Conservation (phyloP, 352 stramenopile genomes). For the Phytophthora podocarpi region DNA sequence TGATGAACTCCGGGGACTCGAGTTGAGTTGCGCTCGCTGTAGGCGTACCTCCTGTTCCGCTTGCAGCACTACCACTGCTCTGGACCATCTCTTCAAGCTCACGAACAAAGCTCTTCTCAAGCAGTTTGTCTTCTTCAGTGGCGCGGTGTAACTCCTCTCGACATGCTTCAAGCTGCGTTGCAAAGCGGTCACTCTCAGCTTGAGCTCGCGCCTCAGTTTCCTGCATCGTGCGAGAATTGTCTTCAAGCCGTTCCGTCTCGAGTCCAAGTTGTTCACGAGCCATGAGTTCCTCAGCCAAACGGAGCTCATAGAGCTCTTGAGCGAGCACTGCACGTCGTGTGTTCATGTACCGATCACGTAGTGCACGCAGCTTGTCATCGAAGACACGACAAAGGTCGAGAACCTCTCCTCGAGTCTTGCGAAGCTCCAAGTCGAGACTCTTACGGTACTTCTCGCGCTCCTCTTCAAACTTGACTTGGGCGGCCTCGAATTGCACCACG, state of each 20-base stretch:
- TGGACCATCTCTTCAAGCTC: conserved; percentile 79
- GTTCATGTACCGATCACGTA: conserved; percentile 64
- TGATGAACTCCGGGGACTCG: conserved; percentile 64
- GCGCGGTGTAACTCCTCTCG: conserved; percentile 71
- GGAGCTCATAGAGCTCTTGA: conserved; percentile 77
- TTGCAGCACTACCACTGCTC: conserved; percentile 14
- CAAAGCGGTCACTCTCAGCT: conserved; percentile 57
- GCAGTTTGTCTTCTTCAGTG: conserved; percentile 70
- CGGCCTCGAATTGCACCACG: conserved; percentile 62
- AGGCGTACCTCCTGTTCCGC: conserved; percentile 18
- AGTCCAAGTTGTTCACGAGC: conserved; percentile 54
- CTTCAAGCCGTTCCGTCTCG: conserved; percentile 33
- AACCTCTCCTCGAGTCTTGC: conserved; percentile 86
- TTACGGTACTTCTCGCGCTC: conserved; percentile 93
- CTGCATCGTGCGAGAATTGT: conserved; percentile 26
- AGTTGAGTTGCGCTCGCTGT: conserved; percentile 25
- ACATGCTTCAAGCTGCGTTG: conserved; percentile 51
- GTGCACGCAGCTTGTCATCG: conserved; percentile 79
- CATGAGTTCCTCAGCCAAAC: conserved; percentile 61
- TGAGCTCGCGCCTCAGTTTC: conserved; percentile 29
- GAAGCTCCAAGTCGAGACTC: conserved; percentile 88
- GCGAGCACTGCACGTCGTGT: conserved; percentile 55
- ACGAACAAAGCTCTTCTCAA: conserved; percentile 64
- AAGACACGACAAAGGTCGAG: conserved; percentile 80
- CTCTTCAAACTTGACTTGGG: conserved; percentile 79